Evolutionary conservation across 768 basidiomycete species (phyloP).

Genomic region (Pisolithus tinctorius): DNA sequence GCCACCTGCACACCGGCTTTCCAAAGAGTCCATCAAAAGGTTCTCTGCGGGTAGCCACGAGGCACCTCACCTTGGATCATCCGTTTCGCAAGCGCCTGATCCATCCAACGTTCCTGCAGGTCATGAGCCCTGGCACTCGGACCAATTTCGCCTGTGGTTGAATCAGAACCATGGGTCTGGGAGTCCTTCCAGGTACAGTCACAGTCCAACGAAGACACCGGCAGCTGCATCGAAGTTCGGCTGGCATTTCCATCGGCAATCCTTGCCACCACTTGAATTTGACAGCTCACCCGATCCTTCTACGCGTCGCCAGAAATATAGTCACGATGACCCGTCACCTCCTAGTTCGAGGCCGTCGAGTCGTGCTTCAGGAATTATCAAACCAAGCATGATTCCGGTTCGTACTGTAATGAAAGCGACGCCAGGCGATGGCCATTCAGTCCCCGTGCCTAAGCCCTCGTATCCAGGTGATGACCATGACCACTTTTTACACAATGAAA

Average conservation of each 20-base stretch:
- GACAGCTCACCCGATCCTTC: constrained; percentile 18
- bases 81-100: background rate
- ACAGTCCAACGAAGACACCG: constrained; percentile 12
- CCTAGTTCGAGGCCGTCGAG: constrained; percentile 20
- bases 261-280: constrained; percentile 35
- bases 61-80: constrained; percentile 1
- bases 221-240: constrained; percentile 27
- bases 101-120: background rate
- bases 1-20: constrained; percentile 7
- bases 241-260: constrained; percentile 34
- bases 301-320: background rate
- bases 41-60: background rate
- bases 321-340: constrained; percentile 16
- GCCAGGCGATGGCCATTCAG: constrained; percentile 8
- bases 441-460: constrained; percentile 4
- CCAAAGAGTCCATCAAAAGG: no score
- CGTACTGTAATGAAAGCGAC: constrained; percentile 31
- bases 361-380: constrained; percentile 15
- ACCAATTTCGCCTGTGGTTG: constrained; percentile 1
- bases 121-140: background rate
- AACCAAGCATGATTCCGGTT: constrained; percentile 40
- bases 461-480: constrained; percentile 5
- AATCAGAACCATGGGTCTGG: background rate
- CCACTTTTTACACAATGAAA: constrained; percentile 18
- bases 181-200: background rate